These are phyloP conservation scores for Pseudozyma tsukubaensis DNA, from an alignment of 1,284 basidiomycete species.

Conservation along the genomic window DNA sequence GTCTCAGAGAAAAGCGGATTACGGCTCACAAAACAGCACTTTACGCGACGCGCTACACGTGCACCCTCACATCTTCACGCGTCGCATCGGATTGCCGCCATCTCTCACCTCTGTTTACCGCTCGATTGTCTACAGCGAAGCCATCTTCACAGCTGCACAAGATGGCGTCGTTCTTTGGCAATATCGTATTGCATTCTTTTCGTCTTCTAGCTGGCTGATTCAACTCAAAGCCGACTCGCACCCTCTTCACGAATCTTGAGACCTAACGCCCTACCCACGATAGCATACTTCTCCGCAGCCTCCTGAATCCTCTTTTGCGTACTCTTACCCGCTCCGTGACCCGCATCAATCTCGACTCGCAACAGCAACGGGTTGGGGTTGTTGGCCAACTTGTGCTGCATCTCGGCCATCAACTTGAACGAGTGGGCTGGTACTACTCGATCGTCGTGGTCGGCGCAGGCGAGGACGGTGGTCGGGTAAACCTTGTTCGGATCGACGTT, in stretches of 20 bases:
- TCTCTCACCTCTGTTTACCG: too few species aligned
- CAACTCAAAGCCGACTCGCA: slow-evolving; percentile 11
- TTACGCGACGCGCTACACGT: slow-evolving; percentile 22
- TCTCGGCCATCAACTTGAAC: slow-evolving; percentile 66
- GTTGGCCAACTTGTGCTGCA: slow-evolving; percentile 62
- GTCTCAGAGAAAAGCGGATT: too few species aligned
- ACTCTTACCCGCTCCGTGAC: slow-evolving; percentile 67
- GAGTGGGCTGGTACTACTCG: slow-evolving; percentile 64
- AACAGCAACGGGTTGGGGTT: slow-evolving; percentile 65
- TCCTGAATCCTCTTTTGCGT: slow-evolving; percentile 64
- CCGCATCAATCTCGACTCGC: slow-evolving; percentile 64
- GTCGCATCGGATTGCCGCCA: neutral
- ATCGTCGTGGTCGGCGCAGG: slow-evolving; percentile 67
- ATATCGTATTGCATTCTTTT: neutral
- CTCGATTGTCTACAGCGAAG: too few species aligned
- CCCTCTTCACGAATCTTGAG: slow-evolving; percentile 50
- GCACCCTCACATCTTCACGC: neutral
- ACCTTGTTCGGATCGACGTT: slow-evolving; percentile 58
- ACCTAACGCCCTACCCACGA: slow-evolving; percentile 58
- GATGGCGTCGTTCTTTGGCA: too few species aligned
- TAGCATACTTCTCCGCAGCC: slow-evolving; percentile 60
- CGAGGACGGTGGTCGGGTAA: slow-evolving; percentile 63
- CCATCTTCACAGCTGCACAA: too few species aligned
- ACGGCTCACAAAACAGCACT: too few species aligned
- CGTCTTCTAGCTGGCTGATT: neutral